phyloP scores from a whole-genome alignment of 2,329 filamentous ascomycete genomes.

The Pseudogymnoascus sp. region DNA sequence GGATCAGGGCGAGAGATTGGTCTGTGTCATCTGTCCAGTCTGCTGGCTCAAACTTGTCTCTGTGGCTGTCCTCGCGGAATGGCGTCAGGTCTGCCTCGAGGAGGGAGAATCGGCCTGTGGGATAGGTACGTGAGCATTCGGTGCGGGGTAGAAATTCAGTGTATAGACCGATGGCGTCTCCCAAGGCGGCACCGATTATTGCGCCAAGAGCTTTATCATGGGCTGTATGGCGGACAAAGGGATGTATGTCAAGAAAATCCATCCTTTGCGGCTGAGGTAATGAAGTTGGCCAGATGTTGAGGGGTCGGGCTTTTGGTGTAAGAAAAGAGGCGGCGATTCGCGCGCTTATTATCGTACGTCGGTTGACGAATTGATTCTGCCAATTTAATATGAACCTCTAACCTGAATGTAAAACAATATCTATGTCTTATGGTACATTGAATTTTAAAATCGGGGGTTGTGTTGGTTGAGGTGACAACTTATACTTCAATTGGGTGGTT shows the following conservation, averaged over 20 bases:
- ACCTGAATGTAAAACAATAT: not conserved
- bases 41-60: slow-evolving; percentile 35
- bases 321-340: not conserved
- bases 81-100: slow-evolving; percentile 32
- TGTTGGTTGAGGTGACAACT: not conserved
- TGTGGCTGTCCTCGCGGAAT: slow-evolving; percentile 38
- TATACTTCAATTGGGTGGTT: not conserved
- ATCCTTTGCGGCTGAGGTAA: not conserved
- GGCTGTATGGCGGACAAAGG: slow-evolving; percentile 25
- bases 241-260: slow-evolving; percentile 23
- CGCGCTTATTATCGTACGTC: not conserved
- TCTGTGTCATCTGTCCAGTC: slow-evolving; percentile 52
- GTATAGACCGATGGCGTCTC: slow-evolving; percentile 48
- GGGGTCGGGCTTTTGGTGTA: not conserved
- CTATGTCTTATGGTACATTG: not conserved
- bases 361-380: too few species aligned
- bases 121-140: slow-evolving; percentile 32
- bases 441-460: not conserved
- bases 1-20: slow-evolving; percentile 42
- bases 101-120: slow-evolving; percentile 35
- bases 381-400: too few species aligned
- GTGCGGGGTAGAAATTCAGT: slow-evolving; percentile 43
- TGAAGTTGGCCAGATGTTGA: not conserved
- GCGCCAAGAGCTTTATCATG: slow-evolving; percentile 34
- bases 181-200: slow-evolving; percentile 44